Base-by-base conservation (phyloP, 306 rosid genomes). In the Crataegus laevigata region DNA sequence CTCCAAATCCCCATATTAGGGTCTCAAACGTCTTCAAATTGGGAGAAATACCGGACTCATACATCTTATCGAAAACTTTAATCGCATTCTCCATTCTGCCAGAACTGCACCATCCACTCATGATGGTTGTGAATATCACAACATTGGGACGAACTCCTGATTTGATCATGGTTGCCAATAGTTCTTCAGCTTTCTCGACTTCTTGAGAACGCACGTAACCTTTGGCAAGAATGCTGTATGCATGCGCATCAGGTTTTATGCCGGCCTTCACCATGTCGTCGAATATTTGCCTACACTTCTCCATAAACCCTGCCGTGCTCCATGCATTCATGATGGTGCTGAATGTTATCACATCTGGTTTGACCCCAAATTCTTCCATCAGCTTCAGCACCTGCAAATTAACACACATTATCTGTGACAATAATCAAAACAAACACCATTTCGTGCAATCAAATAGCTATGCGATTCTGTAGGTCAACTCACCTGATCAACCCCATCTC, bases 11-110 rank as follows among this genome's bases (percentile, higher is more conserved):
- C 78, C 85, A 87, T 17, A 88, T 87, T 10, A 90, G 66, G 65
- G 96, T 88, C 87, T 90, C 96, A 84, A 85, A 90, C 42, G 96
- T 88, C 81, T 84, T 90, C 78, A 88, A 76, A 73, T 90, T 90
- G 25, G 96, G 96, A 77, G 86, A 85, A 78, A 87, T 76, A 24
- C 85, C 78, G 36, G 24, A 79, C 69, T 88, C 91, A 47, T 83
- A 77, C 93, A 90, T 90, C 71, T 84, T 85, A 65, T 87, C 62
- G 17, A 90, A 85, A 70, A 85, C 77, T 82, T 76, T 82, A 42
- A 85, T 76, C 4, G 96, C 96, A 21, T 73, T n/a, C 70, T 87
- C 91, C 96, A 88, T 88, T 82, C 86, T 84, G 63, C 90, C 90
- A 43, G 88, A 52, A 71, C 91, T 80, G 86, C 96, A 80, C 88